Conservation (phyloP, 2,329 filamentous ascomycete genomes). For the Rhytidhysteron rufulum region DNA sequence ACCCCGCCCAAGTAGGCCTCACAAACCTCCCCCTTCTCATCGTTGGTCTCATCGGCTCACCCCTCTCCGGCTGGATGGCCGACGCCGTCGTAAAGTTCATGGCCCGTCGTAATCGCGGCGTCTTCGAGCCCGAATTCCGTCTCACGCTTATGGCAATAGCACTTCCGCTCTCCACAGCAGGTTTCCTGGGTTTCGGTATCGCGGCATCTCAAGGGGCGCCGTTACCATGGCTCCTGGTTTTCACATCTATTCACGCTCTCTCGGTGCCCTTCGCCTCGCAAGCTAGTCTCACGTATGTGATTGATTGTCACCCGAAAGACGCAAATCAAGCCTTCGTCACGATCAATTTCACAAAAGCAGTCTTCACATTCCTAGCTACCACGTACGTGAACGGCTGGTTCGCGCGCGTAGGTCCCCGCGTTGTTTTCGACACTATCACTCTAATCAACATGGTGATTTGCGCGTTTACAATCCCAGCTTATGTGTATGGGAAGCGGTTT, state of each 20-base stretch:
- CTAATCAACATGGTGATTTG: constrained; percentile 72
- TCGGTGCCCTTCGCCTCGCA: constrained; percentile 37
- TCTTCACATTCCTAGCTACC: constrained; percentile 60
- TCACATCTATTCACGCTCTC: constrained; percentile 35
- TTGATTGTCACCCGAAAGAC: constrained; percentile 38
- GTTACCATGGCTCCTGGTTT: constrained; percentile 26
- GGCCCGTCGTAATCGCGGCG: constrained; percentile 70
- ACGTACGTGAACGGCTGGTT: constrained; percentile 76
- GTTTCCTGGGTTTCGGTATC: constrained; percentile 41
- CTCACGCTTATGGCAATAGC: constrained; percentile 31
- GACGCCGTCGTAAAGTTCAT: constrained; percentile 70
- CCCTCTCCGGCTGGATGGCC: constrained; percentile 66
- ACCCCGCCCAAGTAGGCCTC: constrained; percentile 78
- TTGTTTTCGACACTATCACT: constrained; percentile 67
- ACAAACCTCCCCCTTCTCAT: constrained; percentile 72
- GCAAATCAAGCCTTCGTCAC: constrained; percentile 41
- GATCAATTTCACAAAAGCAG: constrained; percentile 40
- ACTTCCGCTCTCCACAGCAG: constrained; percentile 30
- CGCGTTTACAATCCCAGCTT: constrained; percentile 68
- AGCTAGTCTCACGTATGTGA: constrained; percentile 38
- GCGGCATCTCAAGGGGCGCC: constrained; percentile 26
- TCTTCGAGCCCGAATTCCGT: constrained; percentile 91
- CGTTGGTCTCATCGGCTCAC: constrained; percentile 72
- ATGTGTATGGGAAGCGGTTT: constrained; percentile 30
- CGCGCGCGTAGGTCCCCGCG: constrained; percentile 51